Evolutionary conservation across 805 yeast genomes (phyloP).

Genomic region (Barnettozyma siamensis): DNA sequence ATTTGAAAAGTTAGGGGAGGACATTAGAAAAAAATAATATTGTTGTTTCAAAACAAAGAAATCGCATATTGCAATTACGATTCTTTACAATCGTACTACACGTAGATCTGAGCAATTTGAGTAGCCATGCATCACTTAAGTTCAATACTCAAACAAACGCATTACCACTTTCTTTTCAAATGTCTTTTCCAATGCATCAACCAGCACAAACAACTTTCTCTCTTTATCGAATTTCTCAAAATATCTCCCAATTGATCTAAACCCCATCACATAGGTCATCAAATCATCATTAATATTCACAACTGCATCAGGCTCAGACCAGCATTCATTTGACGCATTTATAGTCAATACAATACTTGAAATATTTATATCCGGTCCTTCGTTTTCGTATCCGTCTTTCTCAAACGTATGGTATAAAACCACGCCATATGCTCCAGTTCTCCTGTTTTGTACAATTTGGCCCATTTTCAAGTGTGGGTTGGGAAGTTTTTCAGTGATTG

Average conservation of each 20-base stretch:
- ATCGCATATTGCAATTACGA: too few species aligned
- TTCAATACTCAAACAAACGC: too few species aligned
- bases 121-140: too few species aligned
- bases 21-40: neutral
- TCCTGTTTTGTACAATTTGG: slow-evolving; percentile 1
- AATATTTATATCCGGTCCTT: neutral
- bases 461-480: neutral
- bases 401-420: too few species aligned
- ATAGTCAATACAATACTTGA: slow-evolving; percentile 3
- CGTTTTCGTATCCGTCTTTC: neutral
- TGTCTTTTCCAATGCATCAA: neutral
- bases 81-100: too few species aligned
- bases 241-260: slow-evolving; percentile 6
- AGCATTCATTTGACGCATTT: neutral
- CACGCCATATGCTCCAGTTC: slow-evolving; percentile 5
- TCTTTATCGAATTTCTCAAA: slow-evolving; percentile 4
- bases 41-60: too few species aligned
- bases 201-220: neutral
- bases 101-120: too few species aligned
- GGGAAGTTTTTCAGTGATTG: neutral
- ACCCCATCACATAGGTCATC: neutral
- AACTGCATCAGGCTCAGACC: neutral
- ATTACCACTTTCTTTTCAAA: neutral
- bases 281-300: neutral
- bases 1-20: slow-evolving; percentile 8